Base-by-base conservation (phyloP, 805 yeast species). In the Zygosaccharomyces bailii region DNA sequence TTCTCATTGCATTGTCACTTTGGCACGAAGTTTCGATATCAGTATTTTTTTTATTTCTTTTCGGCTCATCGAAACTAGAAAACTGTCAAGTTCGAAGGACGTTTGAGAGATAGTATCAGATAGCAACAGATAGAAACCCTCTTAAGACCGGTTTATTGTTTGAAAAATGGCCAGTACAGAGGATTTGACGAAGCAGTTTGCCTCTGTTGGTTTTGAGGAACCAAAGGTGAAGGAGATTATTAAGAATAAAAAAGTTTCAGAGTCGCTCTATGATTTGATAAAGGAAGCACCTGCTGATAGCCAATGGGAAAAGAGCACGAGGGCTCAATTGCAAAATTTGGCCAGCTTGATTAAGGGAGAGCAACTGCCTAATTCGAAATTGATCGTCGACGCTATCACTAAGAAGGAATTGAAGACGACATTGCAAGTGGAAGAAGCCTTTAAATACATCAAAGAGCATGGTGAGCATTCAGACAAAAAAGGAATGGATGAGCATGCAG, bases 181-280 rank as follows among this genome's bases (percentile, higher is more conserved):
- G 27, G 68, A 61, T 14, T 53, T 72, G 13, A 59, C 69, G 18
- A 46, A 52, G 23, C 54, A 56, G 3, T 65, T 72, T 41, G 53
- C 60, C 43, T 49, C 53, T n/a, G 52, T 83, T 46, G 95, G 95
- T 10, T 79, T 86, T 53, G 79, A 76, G 54, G 91, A 84, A 13
- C 72, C 79, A 54, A 87, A 86, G 63, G 73, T 86, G 48, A 78
- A 80, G 39, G 98, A 93, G 60, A 82, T 89, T 45, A 65, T 80
- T 45, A 91, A 88, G 65, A 91, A 93, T 70, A 81, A 82, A 62
- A 90, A 90, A 65, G 95, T 90, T 32, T 77, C 91, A 13, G 70
- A 71, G 32, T 78, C 95, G 1, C 73, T 93, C 42, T 74, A 72
- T 23, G 76, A 76, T 29, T 75, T 89, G 47, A 71, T 85, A 44